Evolutionary conservation across 2,329 filamentous ascomycete species (phyloP).

Genomic region (Talaromyces albobiverticillius): DNA sequence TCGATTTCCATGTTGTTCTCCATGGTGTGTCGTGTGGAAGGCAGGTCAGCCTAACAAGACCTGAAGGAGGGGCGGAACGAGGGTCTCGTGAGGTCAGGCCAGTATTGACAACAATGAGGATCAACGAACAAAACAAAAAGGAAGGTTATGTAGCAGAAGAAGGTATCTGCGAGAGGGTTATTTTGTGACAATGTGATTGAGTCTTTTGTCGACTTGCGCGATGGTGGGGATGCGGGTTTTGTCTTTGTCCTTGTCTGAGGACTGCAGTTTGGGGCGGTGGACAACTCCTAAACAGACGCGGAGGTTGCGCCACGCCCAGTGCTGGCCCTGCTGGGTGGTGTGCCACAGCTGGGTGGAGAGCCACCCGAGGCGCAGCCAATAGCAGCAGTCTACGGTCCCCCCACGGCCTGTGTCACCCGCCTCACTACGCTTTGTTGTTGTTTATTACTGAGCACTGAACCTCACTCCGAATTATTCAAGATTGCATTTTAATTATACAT

Average conservation of each 20-base stretch:
- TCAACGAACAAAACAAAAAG: slow-evolving; percentile 20
- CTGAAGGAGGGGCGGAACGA: slow-evolving; percentile 23
- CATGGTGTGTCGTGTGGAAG: slow-evolving; percentile 53
- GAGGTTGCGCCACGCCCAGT: slow-evolving; percentile 14
- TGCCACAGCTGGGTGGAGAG: neutral
- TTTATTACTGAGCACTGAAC: too few relatives aligned
- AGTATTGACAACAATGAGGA: neutral
- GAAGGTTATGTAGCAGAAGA: neutral
- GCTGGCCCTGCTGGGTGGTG: too few relatives aligned
- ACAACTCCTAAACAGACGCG: slow-evolving; percentile 12
- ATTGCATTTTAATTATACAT: neutral
- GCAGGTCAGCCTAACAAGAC: slow-evolving; percentile 18
- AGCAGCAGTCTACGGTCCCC: neutral
- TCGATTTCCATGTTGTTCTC: slow-evolving; percentile 98
- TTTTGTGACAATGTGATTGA: slow-evolving; percentile 1
- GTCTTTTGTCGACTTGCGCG: neutral
- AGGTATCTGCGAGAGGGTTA: neutral
- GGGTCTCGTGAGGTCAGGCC: slow-evolving; percentile 16
- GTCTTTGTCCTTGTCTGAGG: slow-evolving; percentile 8
- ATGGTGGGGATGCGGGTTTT: slow-evolving; percentile 4
- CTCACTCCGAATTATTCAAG: too few relatives aligned
- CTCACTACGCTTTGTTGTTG: too few relatives aligned
- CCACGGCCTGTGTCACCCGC: neutral
- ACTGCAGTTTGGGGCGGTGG: too few relatives aligned
- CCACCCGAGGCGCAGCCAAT: neutral